A percentile compares a stretch with the other conserved stretches of the same genome.
Evolutionary conservation across 2,329 filamentous ascomycete genomes (phyloP).

Genomic region (Verticillium klebahnii): DNA sequence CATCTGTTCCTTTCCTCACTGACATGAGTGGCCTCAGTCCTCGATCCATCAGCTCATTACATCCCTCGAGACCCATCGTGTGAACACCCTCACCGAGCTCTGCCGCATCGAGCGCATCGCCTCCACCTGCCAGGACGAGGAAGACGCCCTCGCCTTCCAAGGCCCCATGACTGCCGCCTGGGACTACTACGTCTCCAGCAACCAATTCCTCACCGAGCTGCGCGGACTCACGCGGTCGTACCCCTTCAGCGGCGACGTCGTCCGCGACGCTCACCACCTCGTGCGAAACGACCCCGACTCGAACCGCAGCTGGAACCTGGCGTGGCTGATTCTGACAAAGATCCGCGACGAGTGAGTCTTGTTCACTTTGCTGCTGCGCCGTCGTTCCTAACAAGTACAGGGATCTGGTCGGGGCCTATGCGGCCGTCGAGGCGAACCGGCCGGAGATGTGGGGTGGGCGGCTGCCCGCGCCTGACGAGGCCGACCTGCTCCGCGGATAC

Average conservation of each 20-base stretch:
- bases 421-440: slow-evolving; percentile 54
- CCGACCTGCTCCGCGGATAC: slow-evolving; percentile 54
- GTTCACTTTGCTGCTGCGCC: neutral
- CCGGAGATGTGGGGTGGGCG: slow-evolving; percentile 67
- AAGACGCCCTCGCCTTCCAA: slow-evolving; percentile 54
- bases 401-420: slow-evolving; percentile 56
- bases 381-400: slow-evolving; percentile 26
- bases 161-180: slow-evolving; percentile 66
- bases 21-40: neutral
- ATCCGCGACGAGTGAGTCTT: slow-evolving; percentile 57
- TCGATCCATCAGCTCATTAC: slow-evolving; percentile 51
- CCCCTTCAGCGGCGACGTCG: slow-evolving; percentile 60
- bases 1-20: neutral
- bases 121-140: slow-evolving; percentile 50
- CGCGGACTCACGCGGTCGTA: slow-evolving; percentile 62
- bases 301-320: slow-evolving; percentile 71
- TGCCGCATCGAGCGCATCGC: slow-evolving; percentile 67
- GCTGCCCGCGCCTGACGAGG: slow-evolving; percentile 49
- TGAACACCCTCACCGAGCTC: slow-evolving; percentile 70
- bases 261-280: slow-evolving; percentile 60
- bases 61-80: slow-evolving; percentile 59
- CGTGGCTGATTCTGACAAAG: slow-evolving; percentile 66
- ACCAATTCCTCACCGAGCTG: slow-evolving; percentile 67
- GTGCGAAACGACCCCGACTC: slow-evolving; percentile 61
- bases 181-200: slow-evolving; percentile 66